These are phyloP conservation scores for Endoconidiophora laricicola DNA, from an alignment of 2,329 filamentous ascomycete genomes.

Conservation along the genomic window DNA sequence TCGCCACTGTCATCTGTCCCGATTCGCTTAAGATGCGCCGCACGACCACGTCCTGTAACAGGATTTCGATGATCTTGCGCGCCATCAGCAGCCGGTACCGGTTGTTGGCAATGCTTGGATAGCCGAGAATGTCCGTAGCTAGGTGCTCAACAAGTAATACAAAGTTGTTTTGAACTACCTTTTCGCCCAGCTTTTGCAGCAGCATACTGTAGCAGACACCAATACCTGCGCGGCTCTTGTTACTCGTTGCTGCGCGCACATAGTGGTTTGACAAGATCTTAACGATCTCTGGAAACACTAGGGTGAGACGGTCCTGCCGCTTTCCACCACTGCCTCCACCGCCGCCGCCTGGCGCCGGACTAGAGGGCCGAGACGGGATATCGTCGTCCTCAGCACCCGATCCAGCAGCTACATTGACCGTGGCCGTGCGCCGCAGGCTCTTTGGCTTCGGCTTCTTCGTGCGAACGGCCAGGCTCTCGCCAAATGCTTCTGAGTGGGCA, in stretches of 20 bases:
- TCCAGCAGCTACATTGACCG: slow-evolving; percentile 17
- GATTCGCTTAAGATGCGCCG: slow-evolving; percentile 72
- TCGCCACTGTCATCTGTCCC: slow-evolving; percentile 69
- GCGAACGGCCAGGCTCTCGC: slow-evolving; percentile 42
- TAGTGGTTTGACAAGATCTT: slow-evolving; percentile 69
- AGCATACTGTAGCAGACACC: slow-evolving; percentile 76
- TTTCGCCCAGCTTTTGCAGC: slow-evolving; percentile 62
- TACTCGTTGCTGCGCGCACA: slow-evolving; percentile 58
- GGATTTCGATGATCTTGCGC: slow-evolving; percentile 65
- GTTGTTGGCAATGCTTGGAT: slow-evolving; percentile 60
- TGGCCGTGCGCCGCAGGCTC: slow-evolving; percentile 38
- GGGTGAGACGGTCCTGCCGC: slow-evolving; percentile 54
- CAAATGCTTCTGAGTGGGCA: slow-evolving; percentile 38
- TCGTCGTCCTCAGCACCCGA: slow-evolving; percentile 60
- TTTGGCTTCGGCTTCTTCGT: slow-evolving; percentile 42
- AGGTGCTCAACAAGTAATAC: slow-evolving; percentile 65
- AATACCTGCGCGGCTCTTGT: slow-evolving; percentile 65
- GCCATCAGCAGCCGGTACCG: slow-evolving; percentile 76
- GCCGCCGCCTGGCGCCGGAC: slow-evolving; percentile 44
- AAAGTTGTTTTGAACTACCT: slow-evolving; percentile 70
- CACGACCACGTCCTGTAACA: slow-evolving; percentile 72
- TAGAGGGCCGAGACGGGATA: slow-evolving; percentile 47
- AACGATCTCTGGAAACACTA: slow-evolving; percentile 64
- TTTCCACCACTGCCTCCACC: slow-evolving; percentile 22
- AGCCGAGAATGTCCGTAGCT: slow-evolving; percentile 62